A percentile compares a stretch with the other conserved stretches of the same genome.
phyloP scores from a whole-genome alignment of 2,329 filamentous ascomycete genomes.

The Alternaria incomplexa region DNA sequence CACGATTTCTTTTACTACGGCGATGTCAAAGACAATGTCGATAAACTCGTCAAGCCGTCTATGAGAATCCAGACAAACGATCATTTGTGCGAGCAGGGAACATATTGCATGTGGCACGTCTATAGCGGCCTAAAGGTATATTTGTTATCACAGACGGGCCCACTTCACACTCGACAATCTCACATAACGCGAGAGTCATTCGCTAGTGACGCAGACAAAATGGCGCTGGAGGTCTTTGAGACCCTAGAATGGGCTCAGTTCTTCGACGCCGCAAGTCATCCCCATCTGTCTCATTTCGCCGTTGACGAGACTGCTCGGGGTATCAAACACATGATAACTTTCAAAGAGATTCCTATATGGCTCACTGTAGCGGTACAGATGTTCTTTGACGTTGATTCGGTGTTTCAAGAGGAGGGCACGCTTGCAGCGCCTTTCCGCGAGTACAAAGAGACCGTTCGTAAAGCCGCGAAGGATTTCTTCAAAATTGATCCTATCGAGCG shows the following conservation, averaged over 20 bases:
- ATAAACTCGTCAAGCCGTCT: not conserved
- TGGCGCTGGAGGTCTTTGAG: not conserved
- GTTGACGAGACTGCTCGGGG: not conserved
- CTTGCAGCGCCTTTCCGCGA: not conserved
- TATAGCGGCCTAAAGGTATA: not conserved
- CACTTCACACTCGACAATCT: not conserved
- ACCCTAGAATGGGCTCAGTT: not conserved
- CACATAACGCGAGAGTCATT: not conserved
- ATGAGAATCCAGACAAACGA: not conserved
- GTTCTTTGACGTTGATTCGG: not conserved
- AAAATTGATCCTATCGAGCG: not conserved
- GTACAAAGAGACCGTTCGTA: not conserved
- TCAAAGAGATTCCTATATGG: not conserved
- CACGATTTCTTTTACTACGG: not conserved
- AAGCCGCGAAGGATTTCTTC: too few relatives aligned
- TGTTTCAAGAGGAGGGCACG: not conserved
- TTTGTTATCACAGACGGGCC: not conserved
- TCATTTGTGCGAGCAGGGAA: not conserved
- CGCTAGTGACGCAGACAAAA: not conserved
- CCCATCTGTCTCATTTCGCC: not conserved
- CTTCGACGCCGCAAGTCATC: not conserved
- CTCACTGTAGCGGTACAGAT: not conserved
- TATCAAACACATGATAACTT: not conserved
- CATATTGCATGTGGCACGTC: not conserved
- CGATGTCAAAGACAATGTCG: not conserved